Evolutionary conservation across 2,329 filamentous ascomycete species (phyloP).

Genomic region (Tolypocladium tundrense): DNA sequence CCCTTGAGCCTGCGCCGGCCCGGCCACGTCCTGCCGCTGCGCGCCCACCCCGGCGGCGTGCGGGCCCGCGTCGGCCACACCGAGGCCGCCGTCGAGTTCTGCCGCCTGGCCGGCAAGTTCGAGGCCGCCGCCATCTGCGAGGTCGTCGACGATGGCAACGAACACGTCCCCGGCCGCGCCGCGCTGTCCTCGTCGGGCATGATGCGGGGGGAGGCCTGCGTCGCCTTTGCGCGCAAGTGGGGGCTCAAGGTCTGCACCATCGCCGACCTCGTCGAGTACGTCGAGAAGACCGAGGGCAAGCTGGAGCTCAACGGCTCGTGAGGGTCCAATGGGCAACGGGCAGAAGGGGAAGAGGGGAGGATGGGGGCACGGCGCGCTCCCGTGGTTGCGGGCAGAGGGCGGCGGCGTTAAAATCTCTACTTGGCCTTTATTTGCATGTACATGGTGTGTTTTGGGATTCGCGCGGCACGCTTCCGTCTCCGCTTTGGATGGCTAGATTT

Average conservation of each 20-base stretch:
- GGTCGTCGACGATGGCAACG: conserved; percentile 75
- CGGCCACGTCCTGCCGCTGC: conserved; percentile 82
- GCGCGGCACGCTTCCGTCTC: background rate
- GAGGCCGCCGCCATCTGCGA: conserved; percentile 81
- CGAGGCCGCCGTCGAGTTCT: conserved; percentile 88
- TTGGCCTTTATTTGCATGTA: background rate
- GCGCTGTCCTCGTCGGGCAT: conserved; percentile 64
- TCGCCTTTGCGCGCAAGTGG: conserved; percentile 80
- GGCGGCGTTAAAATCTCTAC: background rate
- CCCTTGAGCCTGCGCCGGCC: conserved; percentile 63
- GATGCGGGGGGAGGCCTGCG: conserved; percentile 81
- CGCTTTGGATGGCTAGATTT: background rate
- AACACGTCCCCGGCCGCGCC: conserved; percentile 53
- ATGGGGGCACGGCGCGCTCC: background rate
- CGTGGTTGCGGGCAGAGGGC: background rate
- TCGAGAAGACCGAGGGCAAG: conserved; percentile 66
- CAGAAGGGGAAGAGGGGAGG: too few relatives aligned
- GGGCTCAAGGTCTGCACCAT: conserved; percentile 93
- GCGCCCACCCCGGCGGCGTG: conserved; percentile 70
- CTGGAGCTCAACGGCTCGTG: conserved; percentile 25
- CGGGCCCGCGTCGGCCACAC: conserved; percentile 76
- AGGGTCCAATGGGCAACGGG: background rate
- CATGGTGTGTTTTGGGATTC: background rate
- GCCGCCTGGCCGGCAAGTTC: conserved; percentile 67
- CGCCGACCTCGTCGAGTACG: conserved; percentile 71